Evolutionary conservation across 331 rosid species (phyloP), one percentile per base, ranked within the genome.

Genomic region (Stylosanthes scabra): DNA sequence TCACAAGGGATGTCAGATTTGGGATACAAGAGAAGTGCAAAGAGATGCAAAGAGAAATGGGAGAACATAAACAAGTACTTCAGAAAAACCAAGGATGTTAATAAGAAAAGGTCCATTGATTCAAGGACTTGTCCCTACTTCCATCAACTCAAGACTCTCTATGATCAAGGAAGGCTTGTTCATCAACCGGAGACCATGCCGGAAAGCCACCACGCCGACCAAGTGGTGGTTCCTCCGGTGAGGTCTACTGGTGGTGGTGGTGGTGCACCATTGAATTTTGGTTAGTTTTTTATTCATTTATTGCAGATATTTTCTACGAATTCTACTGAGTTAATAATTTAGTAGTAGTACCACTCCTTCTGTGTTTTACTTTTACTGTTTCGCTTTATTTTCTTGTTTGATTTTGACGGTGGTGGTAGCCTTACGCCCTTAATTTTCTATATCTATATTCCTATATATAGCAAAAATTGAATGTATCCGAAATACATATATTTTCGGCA

Each of bases 41-140:
- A 89, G 83, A 89, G 97, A 63, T 93, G 98, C 74, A 91, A 93
- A 51, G 98, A 93, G 55, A 93, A 93, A 59, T 93, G 98, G 98
- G 96, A 91, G 79, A 93, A 91, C 80, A 91, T 93, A 63, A 93
- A 93, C 70, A 93, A 93, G 86, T 93, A 93, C 82, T 91, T 89
- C 27, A 93, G 94, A 47, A 93, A 91, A 76, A 93, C 98, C 4
- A 93, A 85, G 65, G 90, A 93, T 74, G 78, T 63, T 15, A 84
- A 83, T 66, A 93, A 85, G 84, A 93, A 88, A 77, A 89, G 98
- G 84, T 83, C 96, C 2, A 59, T 83, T 37, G 92, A 91, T 16
- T 91, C 97, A 2, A 89, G 98, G 83, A 93, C 96, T 7, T 91
- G 98, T 75, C 97, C 98, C 31, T 93, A 93, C 82, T 93, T 91